Percentiles rank a stretch among this genome's conserved stretches.
Conservation (phyloP, 257 asterid species). For the Striga asiatica region DNA sequence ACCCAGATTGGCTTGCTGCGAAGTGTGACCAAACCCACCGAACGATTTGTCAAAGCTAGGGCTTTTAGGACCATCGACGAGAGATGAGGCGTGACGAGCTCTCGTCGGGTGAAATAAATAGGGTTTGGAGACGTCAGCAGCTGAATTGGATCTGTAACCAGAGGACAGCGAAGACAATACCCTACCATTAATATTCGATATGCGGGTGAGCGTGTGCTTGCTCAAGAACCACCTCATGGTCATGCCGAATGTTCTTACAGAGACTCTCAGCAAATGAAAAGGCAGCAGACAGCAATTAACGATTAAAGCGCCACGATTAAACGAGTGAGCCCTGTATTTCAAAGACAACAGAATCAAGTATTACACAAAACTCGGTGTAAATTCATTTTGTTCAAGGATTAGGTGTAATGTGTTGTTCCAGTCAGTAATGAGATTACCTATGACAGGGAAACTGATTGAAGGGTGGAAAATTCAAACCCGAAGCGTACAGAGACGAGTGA, state of each 20-base stretch:
- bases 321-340: no score
- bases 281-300: not conserved
- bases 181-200: slow-evolving; percentile 29
- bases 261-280: not conserved
- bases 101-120: slow-evolving; percentile 11
- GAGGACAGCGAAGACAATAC: slow-evolving; percentile 16
- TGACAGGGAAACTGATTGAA: no score
- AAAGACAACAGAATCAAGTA: no score
- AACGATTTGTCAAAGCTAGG: slow-evolving; percentile 4
- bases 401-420: no score
- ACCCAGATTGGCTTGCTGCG: slow-evolving; percentile 17
- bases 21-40: slow-evolving; percentile 27
- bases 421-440: no score
- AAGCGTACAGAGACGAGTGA: no score
- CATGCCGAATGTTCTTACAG: slow-evolving; percentile 18
- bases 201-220: slow-evolving; percentile 18
- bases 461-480: no score
- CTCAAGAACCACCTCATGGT: slow-evolving; percentile 36
- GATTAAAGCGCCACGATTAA: no score
- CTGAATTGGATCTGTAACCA: slow-evolving; percentile 18
- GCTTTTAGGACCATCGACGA: not conserved
- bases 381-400: no score
- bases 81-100: slow-evolving; percentile 2
- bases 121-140: slow-evolving; percentile 9
- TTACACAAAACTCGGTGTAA: no score